A percentile compares a stretch with the other conserved stretches of the same genome.
These are phyloP conservation scores for Crucibulum laeve DNA, from an alignment of 768 basidiomycete species.

Conservation along the genomic window DNA sequence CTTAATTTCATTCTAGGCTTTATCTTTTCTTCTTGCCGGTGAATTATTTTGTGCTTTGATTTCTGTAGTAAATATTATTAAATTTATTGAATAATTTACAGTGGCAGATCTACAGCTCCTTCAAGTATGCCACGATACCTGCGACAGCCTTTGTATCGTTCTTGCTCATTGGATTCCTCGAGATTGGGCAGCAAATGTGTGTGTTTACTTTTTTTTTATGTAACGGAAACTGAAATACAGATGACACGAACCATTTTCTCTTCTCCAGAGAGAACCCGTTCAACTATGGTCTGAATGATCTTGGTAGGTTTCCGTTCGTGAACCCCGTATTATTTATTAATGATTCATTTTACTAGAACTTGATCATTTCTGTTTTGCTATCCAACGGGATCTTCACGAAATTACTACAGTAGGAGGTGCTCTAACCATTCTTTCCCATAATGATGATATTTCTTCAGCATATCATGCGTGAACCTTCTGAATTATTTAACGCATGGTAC, in stretches of 20 bases:
- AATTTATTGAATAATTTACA: conserved; percentile 9
- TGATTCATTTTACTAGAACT: conserved; percentile 34
- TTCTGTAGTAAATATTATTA: background rate
- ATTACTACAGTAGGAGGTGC: conserved; percentile 56
- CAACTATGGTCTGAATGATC: conserved; percentile 58
- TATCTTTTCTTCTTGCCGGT: conserved; percentile 35
- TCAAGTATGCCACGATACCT: conserved; percentile 48
- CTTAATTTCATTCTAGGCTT: conserved; percentile 18
- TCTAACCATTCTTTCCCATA: background rate
- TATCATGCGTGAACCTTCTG: conserved; percentile 41
- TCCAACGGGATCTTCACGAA: conserved; percentile 62
- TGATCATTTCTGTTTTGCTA: conserved; percentile 58
- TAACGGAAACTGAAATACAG: too few species aligned
- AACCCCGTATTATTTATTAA: background rate
- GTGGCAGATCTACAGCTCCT: conserved; percentile 41
- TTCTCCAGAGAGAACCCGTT: conserved; percentile 52
- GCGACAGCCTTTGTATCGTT: conserved; percentile 53
- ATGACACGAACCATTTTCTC: too few species aligned
- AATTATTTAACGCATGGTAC: conserved; percentile 43
- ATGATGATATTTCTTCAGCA: conserved; percentile 33
- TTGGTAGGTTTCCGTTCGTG: conserved; percentile 30
- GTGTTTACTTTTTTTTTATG: conserved; percentile 9
- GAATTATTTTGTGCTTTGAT: background rate
- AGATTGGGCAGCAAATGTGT: conserved; percentile 59
- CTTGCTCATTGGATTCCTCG: conserved; percentile 55